A percentile compares a stretch with the other conserved stretches of the same genome.
phyloP scores from a whole-genome alignment of 2,329 filamentous ascomycete species.

The Aspergillus vadensis region DNA sequence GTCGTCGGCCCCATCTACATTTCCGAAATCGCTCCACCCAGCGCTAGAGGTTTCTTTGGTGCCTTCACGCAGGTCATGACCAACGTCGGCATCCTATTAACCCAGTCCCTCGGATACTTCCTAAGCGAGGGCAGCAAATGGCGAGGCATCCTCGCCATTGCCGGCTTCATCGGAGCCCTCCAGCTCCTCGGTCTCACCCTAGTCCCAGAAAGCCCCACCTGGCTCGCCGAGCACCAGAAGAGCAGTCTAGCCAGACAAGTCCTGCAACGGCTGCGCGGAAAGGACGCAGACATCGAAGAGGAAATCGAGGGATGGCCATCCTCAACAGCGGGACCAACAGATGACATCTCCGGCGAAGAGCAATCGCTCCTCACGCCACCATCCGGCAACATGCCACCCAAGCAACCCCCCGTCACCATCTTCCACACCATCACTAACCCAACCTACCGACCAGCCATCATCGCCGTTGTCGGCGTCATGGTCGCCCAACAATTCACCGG shows the following conservation, averaged over 20 bases:
- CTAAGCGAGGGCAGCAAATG: conserved; percentile 77
- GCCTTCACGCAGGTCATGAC: conserved; percentile 87
- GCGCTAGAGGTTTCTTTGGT: conserved; percentile 75
- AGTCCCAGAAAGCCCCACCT: conserved; percentile 85
- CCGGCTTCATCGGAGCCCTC: conserved; percentile 65
- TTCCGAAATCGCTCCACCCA: conserved; percentile 80
- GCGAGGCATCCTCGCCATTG: conserved; percentile 78
- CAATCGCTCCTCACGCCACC: conserved; percentile 63
- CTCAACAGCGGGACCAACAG: conserved; percentile 32
- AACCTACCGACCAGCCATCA: conserved; percentile 69
- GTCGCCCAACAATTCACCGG: conserved; percentile 88
- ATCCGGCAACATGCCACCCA: conserved; percentile 66
- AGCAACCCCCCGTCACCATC: conserved; percentile 69
- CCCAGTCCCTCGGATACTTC: conserved; percentile 85
- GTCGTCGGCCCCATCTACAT: conserved; percentile 95
- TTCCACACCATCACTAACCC: conserved; percentile 65
- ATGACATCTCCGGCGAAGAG: conserved; percentile 59
- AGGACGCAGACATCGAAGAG: conserved; percentile 66
- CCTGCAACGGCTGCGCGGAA: conserved; percentile 75
- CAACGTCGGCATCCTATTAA: conserved; percentile 83
- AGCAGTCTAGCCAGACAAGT: conserved; percentile 63
- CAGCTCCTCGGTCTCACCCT: conserved; percentile 72
- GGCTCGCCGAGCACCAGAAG: conserved; percentile 71
- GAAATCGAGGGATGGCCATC: conserved; percentile 66
- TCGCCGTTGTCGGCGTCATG: conserved; percentile 89